phyloP scores from a whole-genome alignment of 2,329 filamentous ascomycete genomes.

The Ascochyta clinopodiicola region DNA sequence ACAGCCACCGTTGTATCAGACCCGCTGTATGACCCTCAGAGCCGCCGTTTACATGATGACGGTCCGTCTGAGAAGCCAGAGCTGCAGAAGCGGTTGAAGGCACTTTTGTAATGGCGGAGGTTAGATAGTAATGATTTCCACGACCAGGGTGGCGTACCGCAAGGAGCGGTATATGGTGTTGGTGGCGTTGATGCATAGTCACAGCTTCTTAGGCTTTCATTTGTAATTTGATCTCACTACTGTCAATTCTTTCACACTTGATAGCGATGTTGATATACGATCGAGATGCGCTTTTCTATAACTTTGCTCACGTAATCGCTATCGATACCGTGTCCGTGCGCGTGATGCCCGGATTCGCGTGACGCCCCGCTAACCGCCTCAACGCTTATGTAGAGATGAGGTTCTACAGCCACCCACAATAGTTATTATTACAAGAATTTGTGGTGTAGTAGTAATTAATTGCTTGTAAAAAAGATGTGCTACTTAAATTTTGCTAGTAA shows the following conservation, averaged over 20 bases:
- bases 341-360: too few species aligned
- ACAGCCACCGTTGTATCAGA: constrained; percentile 61
- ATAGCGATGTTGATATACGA: not conserved
- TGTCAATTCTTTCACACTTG: not conserved
- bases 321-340: too few species aligned
- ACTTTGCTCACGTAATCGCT: not conserved
- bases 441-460: too few species aligned
- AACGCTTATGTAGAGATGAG: too few species aligned
- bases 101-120: constrained; percentile 23
- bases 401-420: too few species aligned
- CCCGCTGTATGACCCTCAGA: constrained; percentile 56
- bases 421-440: too few species aligned
- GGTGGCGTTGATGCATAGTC: not conserved
- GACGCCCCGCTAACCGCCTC: too few species aligned
- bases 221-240: not conserved
- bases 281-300: not conserved
- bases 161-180: constrained; percentile 5
- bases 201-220: not conserved
- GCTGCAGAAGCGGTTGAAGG: constrained; percentile 31
- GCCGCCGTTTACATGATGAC: constrained; percentile 45
- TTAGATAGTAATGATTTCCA: constrained; percentile 21
- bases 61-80: constrained; percentile 24
- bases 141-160: constrained; percentile 17
- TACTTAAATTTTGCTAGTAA: too few species aligned
- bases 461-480: too few species aligned